Evolutionary conservation across 106 monocot species (phyloP).

Genomic region (Agapanthus africanus): DNA sequence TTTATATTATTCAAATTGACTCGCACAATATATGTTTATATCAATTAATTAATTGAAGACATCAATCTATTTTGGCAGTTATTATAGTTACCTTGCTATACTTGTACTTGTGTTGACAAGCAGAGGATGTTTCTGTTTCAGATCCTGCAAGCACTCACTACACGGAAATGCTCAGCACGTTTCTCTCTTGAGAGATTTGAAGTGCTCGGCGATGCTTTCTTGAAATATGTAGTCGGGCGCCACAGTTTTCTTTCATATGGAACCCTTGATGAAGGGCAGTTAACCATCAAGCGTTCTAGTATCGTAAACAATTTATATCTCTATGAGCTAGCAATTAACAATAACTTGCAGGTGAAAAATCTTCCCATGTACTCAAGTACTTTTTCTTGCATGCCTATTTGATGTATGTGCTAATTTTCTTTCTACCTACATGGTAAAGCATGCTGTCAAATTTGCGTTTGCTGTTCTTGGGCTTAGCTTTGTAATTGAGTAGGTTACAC

Average conservation of each 20-base stretch:
- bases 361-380: background rate
- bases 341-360: slow-evolving; percentile 62
- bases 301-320: slow-evolving; percentile 77
- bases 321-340: slow-evolving; percentile 62
- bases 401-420: background rate
- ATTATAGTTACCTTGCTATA: background rate
- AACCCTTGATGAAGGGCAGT: slow-evolving; percentile 82
- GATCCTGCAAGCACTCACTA: slow-evolving; percentile 91
- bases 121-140: slow-evolving; percentile 18
- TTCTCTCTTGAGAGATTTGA: slow-evolving; percentile 88
- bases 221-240: slow-evolving; percentile 79
- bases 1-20: background rate
- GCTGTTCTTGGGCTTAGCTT: background rate
- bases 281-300: slow-evolving; percentile 57
- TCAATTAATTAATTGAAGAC: background rate
- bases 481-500: background rate
- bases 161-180: slow-evolving; percentile 80
- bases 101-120: background rate
- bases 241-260: slow-evolving; percentile 66
- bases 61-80: background rate
- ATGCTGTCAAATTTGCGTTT: background rate
- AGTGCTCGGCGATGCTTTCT: slow-evolving; percentile 91
- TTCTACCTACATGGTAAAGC: background rate
- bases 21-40: background rate
- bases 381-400: background rate